Base-by-base conservation (phyloP, 2,329 filamentous ascomycete species). In the Talaromyces sp. region DNA sequence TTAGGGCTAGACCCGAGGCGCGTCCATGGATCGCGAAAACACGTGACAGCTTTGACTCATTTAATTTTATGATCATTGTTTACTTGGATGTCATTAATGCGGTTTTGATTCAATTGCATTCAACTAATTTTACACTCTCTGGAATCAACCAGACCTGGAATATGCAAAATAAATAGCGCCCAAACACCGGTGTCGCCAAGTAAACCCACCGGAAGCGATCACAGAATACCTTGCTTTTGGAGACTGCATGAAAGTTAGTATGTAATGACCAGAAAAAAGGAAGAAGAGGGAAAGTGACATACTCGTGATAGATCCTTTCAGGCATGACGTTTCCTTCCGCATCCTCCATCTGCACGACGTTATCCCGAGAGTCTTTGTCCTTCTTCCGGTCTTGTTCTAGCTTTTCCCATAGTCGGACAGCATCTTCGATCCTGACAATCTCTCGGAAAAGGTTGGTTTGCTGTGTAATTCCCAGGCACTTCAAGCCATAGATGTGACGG, bases 301-400 rank as follows among this genome's bases (percentile, higher is more conserved):
- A 79, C 76, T 99, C 95, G 67, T 93, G 88, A 76, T 97, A 99
- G 60, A 99, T 94, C 83, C 96, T 96, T 79, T 97, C 92, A 0
- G 96, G 95, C 95, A 99, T 99, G 61, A 99, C 95, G 71, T 99
- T 98, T 54, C 95, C 95, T 73, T 96, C 91, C 0, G 87, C 90
- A 75, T 99, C 95, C 81, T 99, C 95, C 95, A 99, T 99, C 81
- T 99, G 92, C 56, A 98, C 91, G 9, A 99, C 86, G 63, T 89
- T 91, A 44, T 94, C 92, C 52, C 90, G 89, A 65, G 89, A 87
- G 0, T 89, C 82, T 73, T 87, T 89, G 65, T 87, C 87, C 75
- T 87, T 89, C 82, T 90, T 92, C 77, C 90, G 89, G 67, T 96
- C 92, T 61, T 87, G 82, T 74, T 96, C 89, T 28, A 99, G 89